Conservation (phyloP, 2,329 filamentous ascomycete species). For the Paecilomyces sp. region DNA sequence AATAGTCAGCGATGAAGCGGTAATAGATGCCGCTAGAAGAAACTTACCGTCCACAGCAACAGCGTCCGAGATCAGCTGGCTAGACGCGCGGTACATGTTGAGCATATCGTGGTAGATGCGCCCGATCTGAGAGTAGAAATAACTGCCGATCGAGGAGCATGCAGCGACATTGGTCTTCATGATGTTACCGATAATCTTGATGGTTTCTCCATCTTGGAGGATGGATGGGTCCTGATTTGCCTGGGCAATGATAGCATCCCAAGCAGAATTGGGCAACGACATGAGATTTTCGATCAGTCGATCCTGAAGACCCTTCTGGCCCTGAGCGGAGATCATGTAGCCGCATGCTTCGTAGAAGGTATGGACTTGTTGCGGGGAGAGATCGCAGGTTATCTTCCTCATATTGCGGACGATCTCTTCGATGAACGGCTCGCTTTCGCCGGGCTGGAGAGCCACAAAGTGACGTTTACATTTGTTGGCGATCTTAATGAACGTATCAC, state of each 20-base stretch:
- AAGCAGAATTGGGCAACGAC: slow-evolving; percentile 86
- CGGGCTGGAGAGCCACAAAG: slow-evolving; percentile 91
- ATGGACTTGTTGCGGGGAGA: slow-evolving; percentile 94
- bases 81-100: slow-evolving; percentile 98
- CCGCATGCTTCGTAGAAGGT: slow-evolving; percentile 99
- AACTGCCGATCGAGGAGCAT: slow-evolving; percentile 89
- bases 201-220: slow-evolving; percentile 85
- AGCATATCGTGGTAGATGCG: slow-evolving; percentile 98
- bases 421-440: slow-evolving; percentile 92
- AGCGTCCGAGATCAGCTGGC: slow-evolving; percentile 87
- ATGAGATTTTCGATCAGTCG: slow-evolving; percentile 85
- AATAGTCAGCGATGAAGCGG: slow-evolving; percentile 10
- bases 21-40: not conserved
- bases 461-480: slow-evolving; percentile 96
- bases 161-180: slow-evolving; percentile 99
- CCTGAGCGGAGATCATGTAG: slow-evolving; percentile 98
- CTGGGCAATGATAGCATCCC: slow-evolving; percentile 88
- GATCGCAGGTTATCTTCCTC: slow-evolving; percentile 89
- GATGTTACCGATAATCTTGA: slow-evolving; percentile 98
- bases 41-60: slow-evolving; percentile 73
- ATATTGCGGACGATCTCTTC: slow-evolving; percentile 97
- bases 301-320: slow-evolving; percentile 90
- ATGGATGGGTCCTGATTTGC: slow-evolving; percentile 80
- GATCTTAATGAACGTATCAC: slow-evolving; percentile 99
- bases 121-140: slow-evolving; percentile 97